A percentile compares a stretch with the other conserved stretches of the same genome.
phyloP scores from a whole-genome alignment of 192 early-diverging fungal genomes.

The Coemansia sp. region DNA sequence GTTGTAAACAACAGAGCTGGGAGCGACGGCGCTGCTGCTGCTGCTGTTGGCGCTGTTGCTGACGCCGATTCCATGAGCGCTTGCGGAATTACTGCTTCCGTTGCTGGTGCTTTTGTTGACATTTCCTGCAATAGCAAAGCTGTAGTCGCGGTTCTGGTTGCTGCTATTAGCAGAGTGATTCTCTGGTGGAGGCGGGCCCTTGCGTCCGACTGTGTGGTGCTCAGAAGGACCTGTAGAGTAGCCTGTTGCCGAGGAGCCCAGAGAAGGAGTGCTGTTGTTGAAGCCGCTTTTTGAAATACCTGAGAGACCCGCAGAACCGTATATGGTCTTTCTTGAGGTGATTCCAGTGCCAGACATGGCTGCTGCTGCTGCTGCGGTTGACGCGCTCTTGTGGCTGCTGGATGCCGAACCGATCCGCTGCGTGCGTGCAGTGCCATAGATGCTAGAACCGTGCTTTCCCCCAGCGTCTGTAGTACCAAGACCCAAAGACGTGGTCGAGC shows the following conservation, averaged over 20 bases:
- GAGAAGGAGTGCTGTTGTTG: slow-evolving; percentile 42
- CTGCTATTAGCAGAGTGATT: background rate
- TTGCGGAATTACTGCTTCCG: background rate
- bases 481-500: slow-evolving; percentile 1
- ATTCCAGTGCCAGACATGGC: slow-evolving; percentile 2
- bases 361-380: slow-evolving; percentile 14
- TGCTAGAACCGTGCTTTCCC: background rate
- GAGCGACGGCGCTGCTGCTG: background rate
- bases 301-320: slow-evolving; percentile 36
- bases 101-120: slow-evolving; percentile 13
- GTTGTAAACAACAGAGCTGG: slow-evolving; percentile 3
- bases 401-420: slow-evolving; percentile 52
- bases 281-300: slow-evolving; percentile 33
- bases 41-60: background rate
- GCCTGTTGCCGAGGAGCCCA: slow-evolving; percentile 7
- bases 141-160: slow-evolving; percentile 43
- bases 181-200: slow-evolving; percentile 40
- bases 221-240: slow-evolving; percentile 2
- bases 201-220: slow-evolving; percentile 19
- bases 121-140: slow-evolving; percentile 47
- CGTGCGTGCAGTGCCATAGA: slow-evolving; percentile 39
- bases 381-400: slow-evolving; percentile 14
- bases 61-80: background rate
- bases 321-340: slow-evolving; percentile 44
- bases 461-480: background rate